Conservation (phyloP, 2,329 filamentous ascomycete genomes). For the Ophiostoma montium region DNA sequence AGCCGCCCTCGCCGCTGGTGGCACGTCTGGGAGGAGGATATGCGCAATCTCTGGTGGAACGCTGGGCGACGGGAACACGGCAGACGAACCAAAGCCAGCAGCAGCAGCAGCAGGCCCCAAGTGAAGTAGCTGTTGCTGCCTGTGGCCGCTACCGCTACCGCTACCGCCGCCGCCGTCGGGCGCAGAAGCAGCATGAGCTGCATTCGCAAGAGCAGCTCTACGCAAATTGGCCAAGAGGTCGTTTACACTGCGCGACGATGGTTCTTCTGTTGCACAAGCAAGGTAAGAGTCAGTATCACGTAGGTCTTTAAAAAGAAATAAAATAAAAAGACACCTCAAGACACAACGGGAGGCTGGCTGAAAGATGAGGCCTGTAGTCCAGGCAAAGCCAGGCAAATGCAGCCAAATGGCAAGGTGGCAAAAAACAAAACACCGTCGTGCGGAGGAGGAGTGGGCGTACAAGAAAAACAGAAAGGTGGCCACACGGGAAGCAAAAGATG, state of each 20-base stretch:
- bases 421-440: not conserved
- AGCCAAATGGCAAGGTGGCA: not conserved
- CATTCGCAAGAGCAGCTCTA: constrained; percentile 25
- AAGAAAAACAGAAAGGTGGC: constrained; percentile 1
- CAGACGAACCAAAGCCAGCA: constrained; percentile 1
- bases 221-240: constrained; percentile 44
- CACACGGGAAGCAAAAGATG: constrained; percentile 1
- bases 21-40: constrained; percentile 26
- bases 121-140: too few species aligned
- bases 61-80: constrained; percentile 26
- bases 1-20: too few species aligned
- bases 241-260: constrained; percentile 34
- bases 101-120: not conserved
- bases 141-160: not conserved
- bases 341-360: too few species aligned
- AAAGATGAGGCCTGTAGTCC: too few species aligned
- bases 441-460: not conserved
- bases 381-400: too few species aligned
- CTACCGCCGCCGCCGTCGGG: not conserved
- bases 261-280: constrained; percentile 12
- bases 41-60: constrained; percentile 44
- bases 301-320: not conserved
- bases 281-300: not conserved
- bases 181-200: not conserved
- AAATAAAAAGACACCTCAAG: not conserved